A percentile compares a stretch with the other conserved stretches of the same genome.
Evolutionary conservation across 495 filamentous ascomycete genomes (phyloP).

Genomic region (Astrocystis sublimbata): DNA sequence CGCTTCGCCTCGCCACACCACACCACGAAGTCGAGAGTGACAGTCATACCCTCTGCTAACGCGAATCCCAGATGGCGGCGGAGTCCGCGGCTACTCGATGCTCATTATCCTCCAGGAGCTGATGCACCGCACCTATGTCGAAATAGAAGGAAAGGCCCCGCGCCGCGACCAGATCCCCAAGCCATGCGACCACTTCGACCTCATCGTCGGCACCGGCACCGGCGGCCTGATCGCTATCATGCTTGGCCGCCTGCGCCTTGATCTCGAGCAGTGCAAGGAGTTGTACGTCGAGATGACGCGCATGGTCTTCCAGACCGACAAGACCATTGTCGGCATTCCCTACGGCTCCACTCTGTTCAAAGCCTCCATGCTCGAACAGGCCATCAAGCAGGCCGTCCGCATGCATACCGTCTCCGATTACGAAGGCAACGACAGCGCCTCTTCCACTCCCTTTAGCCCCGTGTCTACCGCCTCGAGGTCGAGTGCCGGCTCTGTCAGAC

Average conservation of each 20-base stretch:
- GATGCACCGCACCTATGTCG: slow-evolving; percentile 91
- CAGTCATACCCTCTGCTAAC: no score
- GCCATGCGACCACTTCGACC: slow-evolving; percentile 96
- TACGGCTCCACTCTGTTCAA: slow-evolving; percentile 95
- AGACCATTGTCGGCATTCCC: slow-evolving; percentile 92
- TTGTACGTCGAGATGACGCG: slow-evolving; percentile 93
- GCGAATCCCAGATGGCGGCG: slow-evolving; percentile 79
- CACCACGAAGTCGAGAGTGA: no score
- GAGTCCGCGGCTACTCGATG: slow-evolving; percentile 96
- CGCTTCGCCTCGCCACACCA: neutral
- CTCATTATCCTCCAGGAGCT: slow-evolving; percentile 92
- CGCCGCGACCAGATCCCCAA: slow-evolving; percentile 88
- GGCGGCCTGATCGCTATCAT: slow-evolving; percentile 95
- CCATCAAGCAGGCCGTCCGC: slow-evolving; percentile 83
- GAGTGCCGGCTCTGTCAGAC: slow-evolving; percentile 36
- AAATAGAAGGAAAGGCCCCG: slow-evolving; percentile 79
- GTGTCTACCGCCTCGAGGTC: slow-evolving; percentile 40
- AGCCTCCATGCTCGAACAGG: slow-evolving; percentile 90
- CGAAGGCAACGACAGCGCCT: slow-evolving; percentile 70
- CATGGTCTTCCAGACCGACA: slow-evolving; percentile 95
- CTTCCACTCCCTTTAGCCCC: slow-evolving; percentile 29
- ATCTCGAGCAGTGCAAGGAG: slow-evolving; percentile 93
- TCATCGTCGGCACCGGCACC: slow-evolving; percentile 92
- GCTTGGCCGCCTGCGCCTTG: slow-evolving; percentile 87
- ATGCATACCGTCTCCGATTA: slow-evolving; percentile 80